phyloP scores from a whole-genome alignment of 75 land plant genomes.

The Pinus taeda region DNA sequence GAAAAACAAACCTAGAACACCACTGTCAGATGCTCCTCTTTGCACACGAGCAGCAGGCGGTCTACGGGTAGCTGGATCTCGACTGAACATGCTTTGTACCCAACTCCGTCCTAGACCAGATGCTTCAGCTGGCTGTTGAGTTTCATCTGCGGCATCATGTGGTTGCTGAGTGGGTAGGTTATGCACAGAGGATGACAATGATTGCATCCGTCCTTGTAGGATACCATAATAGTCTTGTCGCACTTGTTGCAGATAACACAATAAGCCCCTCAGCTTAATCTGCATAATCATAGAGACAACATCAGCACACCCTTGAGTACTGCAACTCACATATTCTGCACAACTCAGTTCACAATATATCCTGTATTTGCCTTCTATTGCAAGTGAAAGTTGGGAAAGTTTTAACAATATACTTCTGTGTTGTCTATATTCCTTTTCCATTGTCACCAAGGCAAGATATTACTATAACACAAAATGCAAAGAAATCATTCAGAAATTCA shows the following conservation, averaged over 20 bases:
- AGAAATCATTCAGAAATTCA: neutral
- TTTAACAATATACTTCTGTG: neutral
- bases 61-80: constrained; percentile 57
- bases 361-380: neutral
- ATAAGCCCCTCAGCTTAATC: constrained; percentile 84
- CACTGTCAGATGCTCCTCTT: constrained; percentile 43
- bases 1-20: constrained; percentile 16
- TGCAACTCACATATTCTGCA: neutral
- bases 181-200: constrained; percentile 21
- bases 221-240: constrained; percentile 83
- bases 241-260: constrained; percentile 75
- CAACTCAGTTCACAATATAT: neutral
- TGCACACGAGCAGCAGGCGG: constrained; percentile 48
- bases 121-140: constrained; percentile 83
- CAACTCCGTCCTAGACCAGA: constrained; percentile 93
- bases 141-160: constrained; percentile 36
- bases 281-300: constrained; percentile 19
- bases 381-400: neutral
- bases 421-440: neutral
- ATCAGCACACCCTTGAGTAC: neutral
- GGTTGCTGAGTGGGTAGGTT: constrained; percentile 50
- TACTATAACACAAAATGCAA: neutral
- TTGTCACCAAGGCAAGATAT: neutral
- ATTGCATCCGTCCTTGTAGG: constrained; percentile 40
- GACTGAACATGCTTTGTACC: constrained; percentile 99